Evolutionary conservation across 768 basidiomycete species (phyloP), one percentile per base, ranked within the genome.

Genomic region (Mycena capillaripes): DNA sequence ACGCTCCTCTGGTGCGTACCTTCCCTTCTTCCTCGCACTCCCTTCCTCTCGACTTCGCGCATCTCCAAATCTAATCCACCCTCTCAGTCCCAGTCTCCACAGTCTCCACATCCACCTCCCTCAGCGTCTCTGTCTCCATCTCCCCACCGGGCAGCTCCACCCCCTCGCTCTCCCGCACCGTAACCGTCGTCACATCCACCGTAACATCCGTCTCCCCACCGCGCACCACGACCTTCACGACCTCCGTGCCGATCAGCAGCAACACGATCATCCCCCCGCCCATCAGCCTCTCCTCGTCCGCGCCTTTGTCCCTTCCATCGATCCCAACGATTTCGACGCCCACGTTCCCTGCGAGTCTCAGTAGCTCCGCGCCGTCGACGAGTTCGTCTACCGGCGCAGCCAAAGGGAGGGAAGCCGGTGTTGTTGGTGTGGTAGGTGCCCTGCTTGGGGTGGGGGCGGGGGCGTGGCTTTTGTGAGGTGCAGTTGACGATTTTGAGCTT

Each of bases 171-270:
- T 42, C 40, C 16, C 40, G 8, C 10, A 42, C 40, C 16, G 4
- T 9, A 42, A 42, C 40, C 16, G 16, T 17, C 11, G 29, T 70
- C 30, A 70, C 64, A 9, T 60, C 64, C 17, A 58, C 50, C 30
- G 42, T 69, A 1, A 70, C 67, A 48, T 65, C 67, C 29, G 29
- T 61, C 17, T 69, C 68, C 32, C 72, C 72, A 21, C 68, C 72
- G 19, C 30, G 16, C 10, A 70, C 72, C 10, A 70, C 63, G 58
- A 73, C 68, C n/a, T 46, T 73, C 62, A 69, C 52, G 25, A 57
- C 36, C 21, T 29, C 30, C 10, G 53, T 57, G 11, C 25, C 59
- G 40, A 21, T 40, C 40, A 63, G 40, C 40, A 63, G 40, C 36
- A 52, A 29, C 29, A 59, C 36, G 30, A 7, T 50, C 42, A 46